Conservation (phyloP, 169 alveolate species). For the Blepharisma undulans region DNA sequence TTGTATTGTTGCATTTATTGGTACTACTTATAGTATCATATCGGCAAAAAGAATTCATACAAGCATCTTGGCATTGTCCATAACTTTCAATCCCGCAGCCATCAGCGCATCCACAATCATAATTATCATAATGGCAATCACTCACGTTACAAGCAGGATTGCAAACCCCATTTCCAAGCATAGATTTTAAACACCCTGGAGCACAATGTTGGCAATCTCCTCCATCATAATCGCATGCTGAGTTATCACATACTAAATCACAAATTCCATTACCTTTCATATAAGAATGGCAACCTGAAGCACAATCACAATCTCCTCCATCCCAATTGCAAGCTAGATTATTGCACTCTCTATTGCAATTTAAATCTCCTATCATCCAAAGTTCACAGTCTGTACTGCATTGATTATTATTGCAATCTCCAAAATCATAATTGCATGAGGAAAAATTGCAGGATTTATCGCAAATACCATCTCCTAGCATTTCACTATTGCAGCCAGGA, state of each 20-base stretch:
- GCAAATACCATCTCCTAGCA: slow-evolving; percentile 31
- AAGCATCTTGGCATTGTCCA: background rate
- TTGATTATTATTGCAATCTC: slow-evolving; percentile 31
- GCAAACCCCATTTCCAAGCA: background rate
- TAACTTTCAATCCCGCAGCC: background rate
- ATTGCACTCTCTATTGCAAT: background rate
- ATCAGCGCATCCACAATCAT: background rate
- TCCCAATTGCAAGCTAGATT: background rate
- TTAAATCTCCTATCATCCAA: background rate
- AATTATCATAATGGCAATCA: slow-evolving; percentile 28
- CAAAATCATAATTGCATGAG: slow-evolving; percentile 13
- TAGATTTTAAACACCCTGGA: background rate
- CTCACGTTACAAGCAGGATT: background rate
- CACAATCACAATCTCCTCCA: background rate
- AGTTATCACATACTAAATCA: background rate
- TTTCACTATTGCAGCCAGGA: background rate
- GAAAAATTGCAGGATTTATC: slow-evolving; percentile 6
- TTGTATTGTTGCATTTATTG: background rate
- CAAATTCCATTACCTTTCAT: slow-evolving; percentile 6
- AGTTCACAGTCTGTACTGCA: background rate
- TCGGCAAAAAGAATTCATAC: background rate
- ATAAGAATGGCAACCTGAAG: background rate
- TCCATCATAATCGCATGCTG: slow-evolving; percentile 12
- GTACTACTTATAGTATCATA: background rate
- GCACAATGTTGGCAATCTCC: slow-evolving; percentile 13